Evolutionary conservation across 2,329 filamentous ascomycete genomes (phyloP), one percentile per base, ranked within the genome.

Genomic region (Stemphylium lycopersici): DNA sequence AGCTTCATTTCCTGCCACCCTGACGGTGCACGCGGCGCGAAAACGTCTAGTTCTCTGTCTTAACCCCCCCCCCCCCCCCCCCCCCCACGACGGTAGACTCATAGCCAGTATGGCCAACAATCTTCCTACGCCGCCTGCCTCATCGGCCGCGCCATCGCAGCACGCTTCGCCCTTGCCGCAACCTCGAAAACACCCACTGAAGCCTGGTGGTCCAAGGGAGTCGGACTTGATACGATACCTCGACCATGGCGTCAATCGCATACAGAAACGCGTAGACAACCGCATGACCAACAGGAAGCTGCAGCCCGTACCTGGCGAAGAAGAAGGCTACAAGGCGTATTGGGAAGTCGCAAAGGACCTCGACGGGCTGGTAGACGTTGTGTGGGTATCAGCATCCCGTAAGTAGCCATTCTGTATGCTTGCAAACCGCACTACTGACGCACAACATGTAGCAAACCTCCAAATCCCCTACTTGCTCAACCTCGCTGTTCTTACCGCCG

Each of bases 361-460:
- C 0, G 89, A 93, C 51, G 81, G 82, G 5, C 72, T 96, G 11
- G 77, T 96, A 13, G 89, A 96, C 72, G 83, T 96, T 6, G 77
- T 96, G 4, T 98, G 93, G 93, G 83, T 91, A 18, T 91, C 88
- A 26, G 91, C 90, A 8, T 96, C 93, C 18, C 91, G 91, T 92
- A 80, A 72, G 90, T 81, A 26, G 41, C 38, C 31, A 6, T 13
- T 15, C 24, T 10, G 32, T 6, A 32, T 22, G 10, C 16, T 18
- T 15, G 24, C 20, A 18, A 8, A 22, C n/a, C 2, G 3, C 2
- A 8, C 7, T 15, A 33, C 38, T 56, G 32, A 49, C 22, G 10
- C 46, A 15, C 13, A 20, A 37, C 24, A 12, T 20, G 20, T 61
- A 93, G 90, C 90, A 15, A 85, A 84, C 48, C 78, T 97, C 7